Evolutionary conservation across 805 yeast species (phyloP), one percentile per base, ranked within the genome.

Genomic region (Candida ulmi): DNA sequence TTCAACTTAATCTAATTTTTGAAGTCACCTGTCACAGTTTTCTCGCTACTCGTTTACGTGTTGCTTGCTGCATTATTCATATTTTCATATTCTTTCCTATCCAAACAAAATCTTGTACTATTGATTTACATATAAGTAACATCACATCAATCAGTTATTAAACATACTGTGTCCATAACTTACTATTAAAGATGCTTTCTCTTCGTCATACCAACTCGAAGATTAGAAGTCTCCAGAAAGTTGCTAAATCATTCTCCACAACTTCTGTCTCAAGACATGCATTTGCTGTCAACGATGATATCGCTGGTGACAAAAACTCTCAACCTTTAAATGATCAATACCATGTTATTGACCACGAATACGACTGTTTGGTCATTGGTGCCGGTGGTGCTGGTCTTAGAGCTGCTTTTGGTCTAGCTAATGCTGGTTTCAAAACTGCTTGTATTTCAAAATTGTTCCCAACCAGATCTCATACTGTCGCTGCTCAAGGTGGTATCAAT

Each of bases 341-440:
- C n/a, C 12, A 26, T 26, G 28, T 91, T 48, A 82, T 91, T 51
- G 98, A 91, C 68, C 99, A 91, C 66, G 98, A 93, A 66, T 91
- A 93, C 68, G 99, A 91, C 71, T 88, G 96, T 74, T 80, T 91
- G 36, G 98, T 91, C 44, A 88, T 91, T 40, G 99, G 99, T 59
- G 99, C 99, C 42, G 99, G 99, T 59, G 99, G 99, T 64, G 99
- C 99, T 36, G 99, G 99, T 61, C 72, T 91, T 45, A 82, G 99
- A 70, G 99, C 99, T 31, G 98, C 99, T 29, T 93, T 91, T 55
- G 99, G 99, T 49, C 75, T 91, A 42, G 96, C 97, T 42, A 90
- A 88, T 61, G 95, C 95, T 40, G 99, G 99, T 33, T 91, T 74
- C 73, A 91, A 93, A 66, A 91, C 96, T 34, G 99, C 99, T 28